These are phyloP conservation scores for Citrullus mucosospermus DNA, from an alignment of 306 rosid species.

Conservation along the genomic window DNA sequence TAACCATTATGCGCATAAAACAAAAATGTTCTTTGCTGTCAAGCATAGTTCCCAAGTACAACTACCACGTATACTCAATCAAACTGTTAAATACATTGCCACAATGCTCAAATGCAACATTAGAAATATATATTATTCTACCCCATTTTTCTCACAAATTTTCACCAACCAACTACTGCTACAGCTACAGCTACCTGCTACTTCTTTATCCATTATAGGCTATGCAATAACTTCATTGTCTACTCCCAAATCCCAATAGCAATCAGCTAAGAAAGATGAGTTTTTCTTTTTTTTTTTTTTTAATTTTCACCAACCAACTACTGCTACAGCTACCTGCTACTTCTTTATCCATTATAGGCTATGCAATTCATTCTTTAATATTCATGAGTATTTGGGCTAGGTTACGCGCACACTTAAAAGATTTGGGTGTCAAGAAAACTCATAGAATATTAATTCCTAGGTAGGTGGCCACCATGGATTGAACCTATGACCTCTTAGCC, in stretches of 20 bases:
- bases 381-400: too few relatives aligned
- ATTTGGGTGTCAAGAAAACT: constrained; percentile 31
- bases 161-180: background rate
- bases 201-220: background rate
- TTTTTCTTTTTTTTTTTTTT: too few relatives aligned
- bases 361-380: background rate
- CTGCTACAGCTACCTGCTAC: background rate
- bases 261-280: background rate
- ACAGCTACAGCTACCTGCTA: background rate
- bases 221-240: background rate
- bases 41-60: background rate
- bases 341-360: background rate
- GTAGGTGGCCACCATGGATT: too few relatives aligned
- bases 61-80: background rate
- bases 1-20: background rate
- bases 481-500: too few relatives aligned
- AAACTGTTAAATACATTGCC: background rate
- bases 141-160: background rate
- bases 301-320: background rate
- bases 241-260: background rate
- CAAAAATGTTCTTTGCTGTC: background rate
- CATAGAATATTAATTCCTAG: too few relatives aligned
- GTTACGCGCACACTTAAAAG: constrained; percentile 4
- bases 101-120: background rate
- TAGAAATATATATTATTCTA: background rate